Conservation (phyloP, 2,329 filamentous ascomycete species). For the Chaetothyriales sp. region DNA sequence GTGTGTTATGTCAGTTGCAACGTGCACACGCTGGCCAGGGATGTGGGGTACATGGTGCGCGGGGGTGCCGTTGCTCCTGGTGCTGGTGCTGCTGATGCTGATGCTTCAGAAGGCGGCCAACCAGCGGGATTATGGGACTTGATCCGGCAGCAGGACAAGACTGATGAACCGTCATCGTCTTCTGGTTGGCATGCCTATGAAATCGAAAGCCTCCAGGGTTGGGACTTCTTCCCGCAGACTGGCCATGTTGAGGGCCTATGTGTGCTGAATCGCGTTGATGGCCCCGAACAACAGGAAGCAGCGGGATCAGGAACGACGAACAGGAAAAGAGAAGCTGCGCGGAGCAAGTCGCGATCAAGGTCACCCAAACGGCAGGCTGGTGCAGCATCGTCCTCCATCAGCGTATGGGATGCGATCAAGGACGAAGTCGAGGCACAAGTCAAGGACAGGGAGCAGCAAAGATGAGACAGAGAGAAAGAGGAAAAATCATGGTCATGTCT, state of each 20-base stretch:
- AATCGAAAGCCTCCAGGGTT: constrained; percentile 80
- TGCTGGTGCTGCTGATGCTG: constrained; percentile 22
- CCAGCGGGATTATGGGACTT: not conserved
- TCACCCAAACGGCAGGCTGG: not conserved
- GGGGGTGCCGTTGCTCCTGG: constrained; percentile 32
- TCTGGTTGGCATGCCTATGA: constrained; percentile 42
- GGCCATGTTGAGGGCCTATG: constrained; percentile 53
- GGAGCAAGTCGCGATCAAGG: not conserved
- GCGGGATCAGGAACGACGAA: not conserved
- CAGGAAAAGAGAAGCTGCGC: not conserved
- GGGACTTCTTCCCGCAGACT: constrained; percentile 93
- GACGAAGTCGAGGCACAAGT: not conserved
- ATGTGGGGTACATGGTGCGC: constrained; percentile 74
- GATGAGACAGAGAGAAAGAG: not conserved
- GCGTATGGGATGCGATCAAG: not conserved
- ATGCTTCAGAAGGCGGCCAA: constrained; percentile 18
- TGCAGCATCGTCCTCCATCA: not conserved
- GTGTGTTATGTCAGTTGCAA: constrained; percentile 96
- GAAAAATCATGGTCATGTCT: not conserved
- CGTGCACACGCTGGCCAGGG: constrained; percentile 89
- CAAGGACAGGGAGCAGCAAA: not conserved
- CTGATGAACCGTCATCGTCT: constrained; percentile 5
- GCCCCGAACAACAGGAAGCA: constrained; percentile 1
- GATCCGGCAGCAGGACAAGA: not conserved
- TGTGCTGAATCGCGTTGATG: constrained; percentile 33